These are phyloP conservation scores for Silene vulgaris DNA, from an alignment of 179 eudicot species.

Conservation along the genomic window DNA sequence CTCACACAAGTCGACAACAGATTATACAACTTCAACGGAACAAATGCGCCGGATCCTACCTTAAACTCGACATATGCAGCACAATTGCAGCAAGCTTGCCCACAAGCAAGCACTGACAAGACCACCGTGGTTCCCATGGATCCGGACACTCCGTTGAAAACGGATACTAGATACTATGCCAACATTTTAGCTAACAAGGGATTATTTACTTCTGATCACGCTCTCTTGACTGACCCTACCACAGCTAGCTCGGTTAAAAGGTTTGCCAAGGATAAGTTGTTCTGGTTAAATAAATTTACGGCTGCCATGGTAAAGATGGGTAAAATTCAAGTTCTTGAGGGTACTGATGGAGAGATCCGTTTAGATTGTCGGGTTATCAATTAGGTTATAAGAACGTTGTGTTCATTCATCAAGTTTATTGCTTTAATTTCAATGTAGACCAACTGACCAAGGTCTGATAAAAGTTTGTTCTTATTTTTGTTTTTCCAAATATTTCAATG, in stretches of 20 bases:
- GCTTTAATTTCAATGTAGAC: background rate
- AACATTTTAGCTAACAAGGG: conserved; percentile 47
- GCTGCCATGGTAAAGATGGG: conserved; percentile 85
- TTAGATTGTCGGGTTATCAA: conserved; percentile 54
- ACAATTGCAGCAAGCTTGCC: conserved; percentile 55
- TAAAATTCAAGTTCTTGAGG: conserved; percentile 47
- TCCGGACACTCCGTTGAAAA: conserved; percentile 38
- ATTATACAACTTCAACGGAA: conserved; percentile 56
- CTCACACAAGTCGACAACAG: conserved; percentile 33
- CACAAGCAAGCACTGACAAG: conserved; percentile 37
- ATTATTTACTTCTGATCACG: conserved; percentile 67
- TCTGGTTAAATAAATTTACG: conserved; percentile 50
- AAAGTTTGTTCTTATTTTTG: background rate
- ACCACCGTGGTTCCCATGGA: conserved; percentile 62
- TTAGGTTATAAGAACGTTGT: background rate
- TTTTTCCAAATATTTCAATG: background rate
- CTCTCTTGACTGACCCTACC: conserved; percentile 33
- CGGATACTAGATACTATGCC: conserved; percentile 50
- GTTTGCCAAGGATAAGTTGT: conserved; percentile 29
- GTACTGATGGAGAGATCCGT: conserved; percentile 53
- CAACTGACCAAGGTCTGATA: background rate
- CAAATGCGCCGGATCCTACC: conserved; percentile 44
- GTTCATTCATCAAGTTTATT: background rate
- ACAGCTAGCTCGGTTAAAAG: conserved; percentile 39
- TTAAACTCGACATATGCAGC: conserved; percentile 44